Conservation (phyloP, 257 asterid genomes). For the Perilla frutescens region DNA sequence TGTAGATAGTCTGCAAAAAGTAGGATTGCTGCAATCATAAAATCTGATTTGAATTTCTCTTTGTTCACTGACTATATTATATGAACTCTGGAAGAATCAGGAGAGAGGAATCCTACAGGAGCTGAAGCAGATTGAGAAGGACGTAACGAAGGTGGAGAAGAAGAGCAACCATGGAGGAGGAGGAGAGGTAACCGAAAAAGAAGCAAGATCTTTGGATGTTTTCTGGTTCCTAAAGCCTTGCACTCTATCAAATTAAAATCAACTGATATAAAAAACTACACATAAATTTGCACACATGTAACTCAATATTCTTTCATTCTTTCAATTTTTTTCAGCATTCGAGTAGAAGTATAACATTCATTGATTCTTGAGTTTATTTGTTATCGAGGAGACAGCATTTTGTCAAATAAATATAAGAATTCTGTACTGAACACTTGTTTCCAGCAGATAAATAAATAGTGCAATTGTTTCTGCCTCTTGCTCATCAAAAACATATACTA, state of each 20-base stretch:
- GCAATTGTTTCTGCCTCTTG: not conserved
- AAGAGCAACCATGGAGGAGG: conserved; percentile 42
- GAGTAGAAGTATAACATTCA: conserved; percentile 1
- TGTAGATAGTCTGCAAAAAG: too few species aligned
- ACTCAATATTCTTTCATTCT: conserved; percentile 50
- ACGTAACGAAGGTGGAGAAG: conserved; percentile 35
- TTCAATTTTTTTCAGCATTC: conserved; percentile 25
- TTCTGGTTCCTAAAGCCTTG: conserved; percentile 99
- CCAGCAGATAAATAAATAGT: conserved; percentile 23
- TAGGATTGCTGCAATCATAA: too few species aligned
- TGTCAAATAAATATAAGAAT: conserved; percentile 26
- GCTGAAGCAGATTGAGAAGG: conserved; percentile 49
- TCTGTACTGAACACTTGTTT: conserved; percentile 15
- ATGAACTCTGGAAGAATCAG: conserved; percentile 39
- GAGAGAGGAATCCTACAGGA: conserved; percentile 75
- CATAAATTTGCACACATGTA: conserved; percentile 31
- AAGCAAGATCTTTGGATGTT: conserved; percentile 79
- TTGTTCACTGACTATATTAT: conserved; percentile 29
- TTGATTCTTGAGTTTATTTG: conserved; percentile 32
- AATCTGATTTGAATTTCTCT: not conserved
- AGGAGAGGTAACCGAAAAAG: conserved; percentile 57
- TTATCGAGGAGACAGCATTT: conserved; percentile 8
- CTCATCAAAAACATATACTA: too few species aligned
- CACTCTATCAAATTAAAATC: conserved; percentile 63
- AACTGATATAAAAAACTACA: not conserved